These are phyloP conservation scores for Yueomyces sp. DNA, from an alignment of 805 yeast genomes.

Conservation along the genomic window DNA sequence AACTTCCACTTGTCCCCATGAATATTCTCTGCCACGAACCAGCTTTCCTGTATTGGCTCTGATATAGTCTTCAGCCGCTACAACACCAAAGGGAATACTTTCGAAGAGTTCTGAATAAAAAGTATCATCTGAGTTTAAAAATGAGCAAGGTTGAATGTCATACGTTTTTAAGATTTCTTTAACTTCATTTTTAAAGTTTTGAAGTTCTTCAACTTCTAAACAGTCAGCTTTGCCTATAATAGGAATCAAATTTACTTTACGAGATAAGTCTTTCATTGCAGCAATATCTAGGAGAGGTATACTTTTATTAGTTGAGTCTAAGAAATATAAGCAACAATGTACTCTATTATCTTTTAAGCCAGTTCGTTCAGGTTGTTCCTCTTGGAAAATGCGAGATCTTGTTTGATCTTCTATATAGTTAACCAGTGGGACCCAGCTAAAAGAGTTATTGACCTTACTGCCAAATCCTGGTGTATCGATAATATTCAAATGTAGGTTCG, in stretches of 20 bases:
- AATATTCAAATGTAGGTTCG: slow-evolving; percentile 44
- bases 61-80: slow-evolving; percentile 48
- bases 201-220: slow-evolving; percentile 38
- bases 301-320: slow-evolving; percentile 53
- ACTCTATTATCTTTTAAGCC: slow-evolving; percentile 50
- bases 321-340: slow-evolving; percentile 76
- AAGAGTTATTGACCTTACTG: slow-evolving; percentile 48
- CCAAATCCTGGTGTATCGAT: slow-evolving; percentile 77
- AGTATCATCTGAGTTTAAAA: slow-evolving; percentile 26
- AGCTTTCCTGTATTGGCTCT: slow-evolving; percentile 30
- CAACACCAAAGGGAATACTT: slow-evolving; percentile 55
- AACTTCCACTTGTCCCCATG: slow-evolving; percentile 80
- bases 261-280: slow-evolving; percentile 55
- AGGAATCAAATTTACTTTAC: slow-evolving; percentile 71
- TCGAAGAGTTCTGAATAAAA: slow-evolving; percentile 24
- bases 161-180: slow-evolving; percentile 38
- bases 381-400: slow-evolving; percentile 54
- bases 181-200: slow-evolving; percentile 38
- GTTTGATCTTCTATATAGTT: slow-evolving; percentile 74
- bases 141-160: slow-evolving; percentile 45
- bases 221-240: slow-evolving; percentile 74
- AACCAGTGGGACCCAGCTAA: slow-evolving; percentile 54
- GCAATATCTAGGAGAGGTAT: slow-evolving; percentile 56
- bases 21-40: slow-evolving; percentile 65
- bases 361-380: slow-evolving; percentile 55